phyloP scores from a whole-genome alignment of 2,329 filamentous ascomycete species.

The Aspergillus quadrilineatus region DNA sequence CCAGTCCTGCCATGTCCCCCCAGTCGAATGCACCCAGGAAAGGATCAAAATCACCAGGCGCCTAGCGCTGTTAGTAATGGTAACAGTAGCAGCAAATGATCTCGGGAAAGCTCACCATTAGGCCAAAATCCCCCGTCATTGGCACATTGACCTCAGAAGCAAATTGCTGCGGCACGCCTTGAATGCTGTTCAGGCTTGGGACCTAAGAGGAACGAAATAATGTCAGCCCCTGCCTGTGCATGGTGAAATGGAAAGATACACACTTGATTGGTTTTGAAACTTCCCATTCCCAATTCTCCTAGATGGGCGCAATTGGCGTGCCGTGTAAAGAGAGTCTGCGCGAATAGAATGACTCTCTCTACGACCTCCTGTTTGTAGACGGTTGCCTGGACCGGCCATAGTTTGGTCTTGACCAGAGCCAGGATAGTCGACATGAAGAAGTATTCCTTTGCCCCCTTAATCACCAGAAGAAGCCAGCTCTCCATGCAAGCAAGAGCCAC shows the following conservation, averaged over 20 bases:
- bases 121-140: constrained; percentile 24
- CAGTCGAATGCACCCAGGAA: constrained; percentile 38
- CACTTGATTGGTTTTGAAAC: constrained; percentile 33
- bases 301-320: constrained; percentile 36
- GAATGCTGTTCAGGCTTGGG: constrained; percentile 22
- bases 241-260: not conserved
- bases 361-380: constrained; percentile 38
- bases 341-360: constrained; percentile 36
- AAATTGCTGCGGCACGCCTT: constrained; percentile 23
- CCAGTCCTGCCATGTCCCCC: constrained; percentile 33
- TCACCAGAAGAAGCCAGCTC: constrained; percentile 30
- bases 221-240: not conserved
- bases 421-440: constrained; percentile 41
- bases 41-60: constrained; percentile 32
- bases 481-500: constrained; percentile 32
- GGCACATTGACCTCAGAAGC: constrained; percentile 26
- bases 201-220: constrained; percentile 8
- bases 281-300: constrained; percentile 30
- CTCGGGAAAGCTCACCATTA: constrained; percentile 22
- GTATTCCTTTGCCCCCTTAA: constrained; percentile 42
- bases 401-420: constrained; percentile 34
- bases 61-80: constrained; percentile 21
- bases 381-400: constrained; percentile 35
- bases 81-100: not conserved
- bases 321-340: constrained; percentile 36